Evolutionary conservation across 225 moss, liverwort and hornwort species (phyloP).

Genomic region (Polytrichum formosum): DNA sequence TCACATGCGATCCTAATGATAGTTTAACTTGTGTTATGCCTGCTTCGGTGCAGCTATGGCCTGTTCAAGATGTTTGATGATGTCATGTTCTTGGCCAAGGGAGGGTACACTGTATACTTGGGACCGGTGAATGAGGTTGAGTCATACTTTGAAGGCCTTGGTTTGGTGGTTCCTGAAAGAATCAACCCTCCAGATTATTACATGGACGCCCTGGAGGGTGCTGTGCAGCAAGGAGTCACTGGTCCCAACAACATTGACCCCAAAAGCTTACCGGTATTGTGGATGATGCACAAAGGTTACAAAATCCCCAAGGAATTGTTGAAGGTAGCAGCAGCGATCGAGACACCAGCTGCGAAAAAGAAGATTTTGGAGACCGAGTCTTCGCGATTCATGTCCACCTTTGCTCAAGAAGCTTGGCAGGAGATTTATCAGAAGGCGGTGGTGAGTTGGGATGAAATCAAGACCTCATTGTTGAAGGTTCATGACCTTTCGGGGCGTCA

Average conservation of each 20-base stretch:
- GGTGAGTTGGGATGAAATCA: constrained; percentile 57
- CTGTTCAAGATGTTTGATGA: constrained; percentile 95
- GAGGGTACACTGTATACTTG: constrained; percentile 78
- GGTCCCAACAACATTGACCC: constrained; percentile 36
- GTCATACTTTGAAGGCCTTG: constrained; percentile 60
- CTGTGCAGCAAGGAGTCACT: constrained; percentile 16
- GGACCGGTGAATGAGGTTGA: constrained; percentile 83
- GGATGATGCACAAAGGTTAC: constrained; percentile 96
- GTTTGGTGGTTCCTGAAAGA: constrained; percentile 74
- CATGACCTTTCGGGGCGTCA: constrained; percentile 67
- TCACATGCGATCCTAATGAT: too few relatives aligned
- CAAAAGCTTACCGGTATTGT: constrained; percentile 57
- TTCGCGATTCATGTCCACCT: constrained; percentile 27
- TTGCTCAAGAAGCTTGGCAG: constrained; percentile 55
- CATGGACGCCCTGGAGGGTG: constrained; percentile 88
- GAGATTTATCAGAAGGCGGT: constrained; percentile 56
- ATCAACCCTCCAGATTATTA: constrained; percentile 91
- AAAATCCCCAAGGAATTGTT: constrained; percentile 66
- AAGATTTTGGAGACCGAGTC: constrained; percentile 17
- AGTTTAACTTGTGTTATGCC: too few relatives aligned
- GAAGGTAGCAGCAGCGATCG: constrained; percentile 6
- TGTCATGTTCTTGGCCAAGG: constrained; percentile 83
- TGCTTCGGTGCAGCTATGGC: constrained; percentile 58
- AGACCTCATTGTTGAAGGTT: constrained; percentile 37
- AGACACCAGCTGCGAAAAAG: constrained; percentile 11